phyloP scores from a whole-genome alignment of 2,329 filamentous ascomycete species.

The Ascosphaera acerosa region DNA sequence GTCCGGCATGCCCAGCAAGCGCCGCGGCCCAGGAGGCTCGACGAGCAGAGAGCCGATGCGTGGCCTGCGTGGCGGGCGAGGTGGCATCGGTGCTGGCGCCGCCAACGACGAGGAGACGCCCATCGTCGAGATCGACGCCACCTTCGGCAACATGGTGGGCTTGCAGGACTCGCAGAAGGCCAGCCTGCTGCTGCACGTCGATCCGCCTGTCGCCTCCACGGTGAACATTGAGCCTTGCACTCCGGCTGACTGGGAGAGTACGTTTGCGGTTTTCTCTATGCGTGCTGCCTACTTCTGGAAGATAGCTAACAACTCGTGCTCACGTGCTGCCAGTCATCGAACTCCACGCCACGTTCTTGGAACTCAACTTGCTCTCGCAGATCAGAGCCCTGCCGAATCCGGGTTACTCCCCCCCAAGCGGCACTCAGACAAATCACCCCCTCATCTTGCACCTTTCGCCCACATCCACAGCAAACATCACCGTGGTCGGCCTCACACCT shows the following conservation, averaged over 20 bases:
- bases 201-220: slow-evolving; percentile 75
- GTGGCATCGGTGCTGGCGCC: too few relatives aligned
- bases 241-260: slow-evolving; percentile 84
- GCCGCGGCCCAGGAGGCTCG: slow-evolving; percentile 40
- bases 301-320: slow-evolving; percentile 2
- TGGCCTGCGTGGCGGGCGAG: slow-evolving; percentile 23
- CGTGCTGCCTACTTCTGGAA: too few relatives aligned
- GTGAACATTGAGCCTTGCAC: slow-evolving; percentile 93
- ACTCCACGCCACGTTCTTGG: slow-evolving; percentile 81
- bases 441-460: slow-evolving; percentile 83
- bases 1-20: slow-evolving; percentile 94
- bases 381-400: slow-evolving; percentile 86
- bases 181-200: slow-evolving; percentile 47
- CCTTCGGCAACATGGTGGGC: slow-evolving; percentile 51
- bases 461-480: slow-evolving; percentile 83
- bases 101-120: slow-evolving; percentile 48
- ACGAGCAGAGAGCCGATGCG: slow-evolving; percentile 49
- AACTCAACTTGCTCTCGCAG: slow-evolving; percentile 78
- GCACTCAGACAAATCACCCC: slow-evolving; percentile 38
- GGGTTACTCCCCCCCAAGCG: slow-evolving; percentile 26
- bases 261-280: slow-evolving; percentile 8
- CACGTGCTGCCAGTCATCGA: slow-evolving; percentile 41
- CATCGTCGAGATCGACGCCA: slow-evolving; percentile 66
- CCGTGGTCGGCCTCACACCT: slow-evolving; percentile 60
- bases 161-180: slow-evolving; percentile 63